Base-by-base conservation (phyloP, 345 rosid genomes). In the Eucalyptus marginata region DNA sequence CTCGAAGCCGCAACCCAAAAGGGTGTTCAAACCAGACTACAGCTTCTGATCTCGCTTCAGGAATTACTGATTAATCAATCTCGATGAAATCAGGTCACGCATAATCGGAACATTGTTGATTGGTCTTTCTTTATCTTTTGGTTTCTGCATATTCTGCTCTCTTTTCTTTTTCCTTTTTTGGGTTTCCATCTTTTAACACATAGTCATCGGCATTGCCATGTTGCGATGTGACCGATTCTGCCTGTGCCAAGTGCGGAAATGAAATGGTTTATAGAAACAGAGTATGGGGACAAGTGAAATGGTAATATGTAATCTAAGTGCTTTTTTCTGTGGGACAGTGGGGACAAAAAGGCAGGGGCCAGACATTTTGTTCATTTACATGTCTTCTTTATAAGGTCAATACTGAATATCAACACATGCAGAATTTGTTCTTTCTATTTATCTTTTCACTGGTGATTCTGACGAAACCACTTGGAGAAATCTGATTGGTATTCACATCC, bases 11-110 rank as follows among this genome's bases (percentile, higher is more conserved):
- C 59, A 87, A 56, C 90, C 87, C 89, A 93, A 90, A n/a, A 93
- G 59, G 50, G 46, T 94, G 54, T 89, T 94, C 51, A 94, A 96
- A 91, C 68, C 96, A 51, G 93, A 95, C 76, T 96, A 96, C 89
- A 94, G 94, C 92, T 94, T 96, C 90, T 96, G 87, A 89, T 43
- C 17, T 44, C 7, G 85, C 24, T 76, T 40, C 84, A 20, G 47
- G 47, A 36, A 20, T 76, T 40, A 3, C 47, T 40, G 84, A 76
- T 40, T 20, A 11, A 76, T 36, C 46, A 76, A 40, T 40, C 84
- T 76, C 0, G 84, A 76, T 40, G 47, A 76, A 76, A 76, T 40
- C 84, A 76, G 84, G 47, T 6, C 29, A 40, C 3, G 4, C 47
- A 20, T 76, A 40, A 76, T 76, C 7, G 16, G 84, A 20, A 40